Evolutionary conservation across 345 rosid genomes (phyloP).

Genomic region (Gynandropsis gynandra): DNA sequence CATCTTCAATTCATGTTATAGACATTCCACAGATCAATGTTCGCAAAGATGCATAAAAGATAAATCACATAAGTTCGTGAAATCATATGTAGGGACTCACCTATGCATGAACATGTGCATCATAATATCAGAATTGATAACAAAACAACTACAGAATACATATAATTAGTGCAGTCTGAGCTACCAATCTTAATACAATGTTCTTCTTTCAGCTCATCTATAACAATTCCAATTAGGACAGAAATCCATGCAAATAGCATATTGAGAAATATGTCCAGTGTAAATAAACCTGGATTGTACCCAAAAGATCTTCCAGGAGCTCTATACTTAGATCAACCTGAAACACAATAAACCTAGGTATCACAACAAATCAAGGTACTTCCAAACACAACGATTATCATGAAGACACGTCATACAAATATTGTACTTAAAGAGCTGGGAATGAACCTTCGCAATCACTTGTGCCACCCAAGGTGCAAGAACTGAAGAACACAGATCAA

Average conservation of each 20-base stretch:
- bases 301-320: conserved; percentile 73
- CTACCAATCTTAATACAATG: neutral
- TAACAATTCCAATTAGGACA: neutral
- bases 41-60: neutral
- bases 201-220: neutral
- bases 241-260: neutral
- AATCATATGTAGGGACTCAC: neutral
- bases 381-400: neutral
- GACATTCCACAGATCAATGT: neutral
- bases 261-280: neutral
- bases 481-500: conserved; percentile 68
- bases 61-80: neutral
- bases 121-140: no score
- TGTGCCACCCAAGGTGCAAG: conserved; percentile 73
- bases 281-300: conserved; percentile 53
- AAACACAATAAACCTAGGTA: conserved; percentile 13
- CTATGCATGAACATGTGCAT: neutral
- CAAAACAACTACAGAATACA: no score
- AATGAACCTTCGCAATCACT: conserved; percentile 64
- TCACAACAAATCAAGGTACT: conserved; percentile 1
- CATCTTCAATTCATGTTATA: neutral
- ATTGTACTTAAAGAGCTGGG: conserved; percentile 1
- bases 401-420: neutral
- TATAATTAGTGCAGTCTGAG: neutral
- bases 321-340: conserved; percentile 72